Evolutionary conservation across 805 yeast genomes (phyloP), one percentile per base, ranked within the genome.

Genomic region (Barnettozyma wickerhamii): DNA sequence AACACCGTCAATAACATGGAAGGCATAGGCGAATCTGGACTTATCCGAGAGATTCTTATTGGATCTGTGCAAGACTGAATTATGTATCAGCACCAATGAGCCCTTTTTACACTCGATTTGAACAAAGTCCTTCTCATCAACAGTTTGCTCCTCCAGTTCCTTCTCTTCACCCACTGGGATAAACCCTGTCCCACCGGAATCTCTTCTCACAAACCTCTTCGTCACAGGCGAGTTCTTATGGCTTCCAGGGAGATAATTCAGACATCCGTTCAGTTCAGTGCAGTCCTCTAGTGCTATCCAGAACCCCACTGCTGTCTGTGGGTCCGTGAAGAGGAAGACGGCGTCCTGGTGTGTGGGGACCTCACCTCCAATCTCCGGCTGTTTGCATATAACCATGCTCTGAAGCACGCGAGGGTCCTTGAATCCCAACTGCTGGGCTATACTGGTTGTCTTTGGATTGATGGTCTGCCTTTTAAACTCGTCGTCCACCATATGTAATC

Each of bases 201-300:
- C 62, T 19, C 70, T 64, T 42, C 81, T 74, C 6, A 81, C 83
- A 63, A 84, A 81, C 46, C 93, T 65, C 53, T 78, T 79, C 9
- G 66, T 65, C 4, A 85, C 68, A 1, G 79, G 78, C 27, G 66
- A 64, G 6, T 61, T 64, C 55, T 73, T 75, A 54, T 85, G 93
- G 4, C 86, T 74, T 0, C 90, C 91, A 0, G 90, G 88, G 13
- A 74, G 67, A 51, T 71, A 83, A 43, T 78, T 72, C 15, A 84
- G 63, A 43, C 91, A 83, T 0, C 95, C 93, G 58, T 84, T 84
- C 5, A 61, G 63, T 2, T 56, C 42, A 1, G 81, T 78, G 56
- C 93, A 84, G 51, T 82, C 84, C 51, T 85, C 88, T 47, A 84
- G 60, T 0, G 93, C 90, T 54, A 79, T 76, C 95, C 95, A 84